phyloP scores from a whole-genome alignment of 2,329 filamentous ascomycete species.

The Alternaria gaisen region DNA sequence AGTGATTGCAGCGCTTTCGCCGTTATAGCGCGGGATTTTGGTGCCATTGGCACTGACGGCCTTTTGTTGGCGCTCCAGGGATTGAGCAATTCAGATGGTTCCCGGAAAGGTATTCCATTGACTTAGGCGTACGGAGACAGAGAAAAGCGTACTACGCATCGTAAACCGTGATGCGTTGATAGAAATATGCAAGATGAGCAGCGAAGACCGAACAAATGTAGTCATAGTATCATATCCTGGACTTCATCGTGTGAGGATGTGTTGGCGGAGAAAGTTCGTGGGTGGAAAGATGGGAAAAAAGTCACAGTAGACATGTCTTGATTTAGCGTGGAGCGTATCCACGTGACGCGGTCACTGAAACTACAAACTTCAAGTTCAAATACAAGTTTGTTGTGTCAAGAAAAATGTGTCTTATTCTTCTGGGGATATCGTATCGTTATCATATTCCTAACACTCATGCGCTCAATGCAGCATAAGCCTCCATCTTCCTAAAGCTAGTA shows the following conservation, averaged over 20 bases:
- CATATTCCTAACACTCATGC: neutral
- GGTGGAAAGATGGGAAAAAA: neutral
- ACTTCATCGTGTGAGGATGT: neutral
- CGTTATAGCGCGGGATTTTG: slow-evolving; percentile 49
- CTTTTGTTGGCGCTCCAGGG: neutral
- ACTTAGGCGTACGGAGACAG: neutral
- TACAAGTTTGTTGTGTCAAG: neutral
- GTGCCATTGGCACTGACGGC: slow-evolving; percentile 19
- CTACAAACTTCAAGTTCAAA: neutral
- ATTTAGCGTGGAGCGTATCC: slow-evolving; percentile 1
- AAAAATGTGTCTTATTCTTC: neutral
- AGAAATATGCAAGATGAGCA: neutral
- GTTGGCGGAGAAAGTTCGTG: neutral
- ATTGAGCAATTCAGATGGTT: neutral
- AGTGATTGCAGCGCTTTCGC: slow-evolving; percentile 65
- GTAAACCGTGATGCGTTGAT: neutral
- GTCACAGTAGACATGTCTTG: neutral
- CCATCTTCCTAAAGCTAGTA: neutral
- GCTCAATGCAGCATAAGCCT: neutral
- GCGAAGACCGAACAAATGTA: neutral
- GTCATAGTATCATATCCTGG: neutral
- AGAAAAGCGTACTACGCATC: neutral
- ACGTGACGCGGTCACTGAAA: neutral
- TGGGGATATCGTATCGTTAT: neutral
- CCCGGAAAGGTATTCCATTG: neutral